Evolutionary conservation across 371 early-diverging fungal genomes (phyloP).

Genomic region (Syncephalastrum racemosum): DNA sequence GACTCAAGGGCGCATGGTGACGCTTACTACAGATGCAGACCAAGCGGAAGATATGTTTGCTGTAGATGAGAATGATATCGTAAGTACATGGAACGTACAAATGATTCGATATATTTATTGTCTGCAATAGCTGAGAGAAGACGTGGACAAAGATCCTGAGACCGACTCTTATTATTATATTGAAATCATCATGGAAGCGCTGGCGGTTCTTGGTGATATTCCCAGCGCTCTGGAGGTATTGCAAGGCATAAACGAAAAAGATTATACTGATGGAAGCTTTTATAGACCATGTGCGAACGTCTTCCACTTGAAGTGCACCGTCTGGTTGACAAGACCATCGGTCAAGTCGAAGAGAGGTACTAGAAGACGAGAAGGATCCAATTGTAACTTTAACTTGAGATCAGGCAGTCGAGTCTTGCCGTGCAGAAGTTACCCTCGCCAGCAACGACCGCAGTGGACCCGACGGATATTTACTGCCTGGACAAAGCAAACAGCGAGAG

Average conservation of each 20-base stretch:
- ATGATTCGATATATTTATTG: not conserved
- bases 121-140: conserved; percentile 60
- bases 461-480: conserved; percentile 43
- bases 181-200: conserved; percentile 80
- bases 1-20: not conserved
- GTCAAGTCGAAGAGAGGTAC: conserved; percentile 82
- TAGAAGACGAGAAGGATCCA: not conserved
- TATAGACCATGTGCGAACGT: conserved; percentile 68
- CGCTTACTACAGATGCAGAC: not conserved
- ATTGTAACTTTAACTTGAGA: not conserved
- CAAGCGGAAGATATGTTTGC: conserved; percentile 38
- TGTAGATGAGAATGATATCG: conserved; percentile 36
- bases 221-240: conserved; percentile 75
- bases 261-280: not conserved
- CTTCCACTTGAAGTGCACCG: conserved; percentile 81
- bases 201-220: conserved; percentile 74
- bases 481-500: conserved; percentile 46
- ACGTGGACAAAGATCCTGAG: conserved; percentile 81
- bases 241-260: not conserved
- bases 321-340: conserved; percentile 85
- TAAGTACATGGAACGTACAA: conserved; percentile 12
- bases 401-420: not conserved
- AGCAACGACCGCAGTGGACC: conserved; percentile 25
- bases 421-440: not conserved
- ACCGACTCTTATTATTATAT: conserved; percentile 90